phyloP scores from a whole-genome alignment of 129 eudicot genomes.

The Chrysanthemum seticuspe region DNA sequence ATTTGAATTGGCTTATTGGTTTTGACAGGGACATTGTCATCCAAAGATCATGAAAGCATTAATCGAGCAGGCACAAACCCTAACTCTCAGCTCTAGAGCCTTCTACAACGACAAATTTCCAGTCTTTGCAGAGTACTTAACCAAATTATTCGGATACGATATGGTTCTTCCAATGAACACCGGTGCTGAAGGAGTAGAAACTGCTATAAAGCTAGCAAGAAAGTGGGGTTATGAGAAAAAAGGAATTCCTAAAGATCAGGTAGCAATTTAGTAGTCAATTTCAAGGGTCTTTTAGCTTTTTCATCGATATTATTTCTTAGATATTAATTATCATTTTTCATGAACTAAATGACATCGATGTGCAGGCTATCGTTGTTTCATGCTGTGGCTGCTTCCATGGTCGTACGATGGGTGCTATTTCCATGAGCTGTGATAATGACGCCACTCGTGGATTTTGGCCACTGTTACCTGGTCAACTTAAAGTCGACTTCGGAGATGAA shows the following conservation, averaged over 20 bases:
- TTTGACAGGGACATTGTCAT: constrained; percentile 94
- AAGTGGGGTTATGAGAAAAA: constrained; percentile 98
- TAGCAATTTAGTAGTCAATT: constrained; percentile 15
- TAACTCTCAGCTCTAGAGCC: constrained; percentile 96
- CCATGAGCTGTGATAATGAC: constrained; percentile 99
- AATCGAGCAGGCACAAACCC: constrained; percentile 71
- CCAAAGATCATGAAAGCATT: constrained; percentile 85
- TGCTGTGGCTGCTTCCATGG: constrained; percentile 99
- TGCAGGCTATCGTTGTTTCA: constrained; percentile 93
- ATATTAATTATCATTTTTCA: neutral
- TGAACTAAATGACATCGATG: neutral
- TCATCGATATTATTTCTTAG: neutral
- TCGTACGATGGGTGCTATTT: constrained; percentile 88
- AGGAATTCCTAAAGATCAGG: constrained; percentile 81
- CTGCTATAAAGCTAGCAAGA: constrained; percentile 87
- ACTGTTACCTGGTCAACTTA: constrained; percentile 78
- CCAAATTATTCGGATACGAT: constrained; percentile 86
- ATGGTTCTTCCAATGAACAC: constrained; percentile 99
- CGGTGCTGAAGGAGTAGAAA: constrained; percentile 99
- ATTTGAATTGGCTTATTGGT: neutral
- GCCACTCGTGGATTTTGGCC: constrained; percentile 96
- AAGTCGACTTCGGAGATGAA: constrained; percentile 93
- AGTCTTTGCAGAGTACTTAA: constrained; percentile 73
- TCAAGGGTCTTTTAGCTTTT: neutral
- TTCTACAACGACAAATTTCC: constrained; percentile 92